Evolutionary conservation across 768 basidiomycete genomes (phyloP).

Genomic region (Phaffia australis): DNA sequence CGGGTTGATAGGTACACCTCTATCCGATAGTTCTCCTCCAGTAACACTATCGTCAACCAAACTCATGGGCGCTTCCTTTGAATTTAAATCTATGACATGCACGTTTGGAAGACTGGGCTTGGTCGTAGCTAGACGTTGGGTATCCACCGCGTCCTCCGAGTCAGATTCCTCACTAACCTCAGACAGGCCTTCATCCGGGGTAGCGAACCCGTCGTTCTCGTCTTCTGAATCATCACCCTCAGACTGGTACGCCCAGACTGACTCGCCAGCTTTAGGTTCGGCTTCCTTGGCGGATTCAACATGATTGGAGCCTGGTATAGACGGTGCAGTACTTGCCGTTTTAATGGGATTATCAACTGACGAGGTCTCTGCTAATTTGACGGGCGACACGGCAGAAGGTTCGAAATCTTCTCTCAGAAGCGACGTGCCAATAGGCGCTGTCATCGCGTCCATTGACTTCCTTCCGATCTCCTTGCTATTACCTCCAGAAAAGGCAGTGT

Average conservation of each 20-base stretch:
- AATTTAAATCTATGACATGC: not conserved
- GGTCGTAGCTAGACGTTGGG: not conserved
- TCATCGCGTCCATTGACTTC: too few species aligned
- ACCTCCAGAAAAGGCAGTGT: too few species aligned
- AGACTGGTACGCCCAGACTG: conserved; percentile 11
- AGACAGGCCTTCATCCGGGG: conserved; percentile 20
- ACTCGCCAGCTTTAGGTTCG: conserved; percentile 13
- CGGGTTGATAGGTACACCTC: conserved; percentile 2
- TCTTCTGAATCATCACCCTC: conserved; percentile 1
- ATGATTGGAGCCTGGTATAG: too few species aligned
- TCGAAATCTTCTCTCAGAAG: too few species aligned
- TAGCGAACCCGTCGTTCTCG: conserved; percentile 17
- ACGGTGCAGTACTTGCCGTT: not conserved
- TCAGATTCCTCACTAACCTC: conserved; percentile 24
- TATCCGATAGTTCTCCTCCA: too few species aligned
- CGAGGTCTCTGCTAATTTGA: not conserved
- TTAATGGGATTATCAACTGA: not conserved
- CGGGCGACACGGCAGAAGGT: too few species aligned
- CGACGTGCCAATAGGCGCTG: too few species aligned
- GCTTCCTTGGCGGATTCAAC: too few species aligned
- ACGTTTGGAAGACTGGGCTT: not conserved
- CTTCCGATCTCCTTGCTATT: too few species aligned
- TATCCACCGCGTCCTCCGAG: not conserved
- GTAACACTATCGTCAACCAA: too few species aligned
- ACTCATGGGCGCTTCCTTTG: too few species aligned